Conservation (phyloP, 2,329 filamentous ascomycete species). For the Periglandula ipomoeae region DNA sequence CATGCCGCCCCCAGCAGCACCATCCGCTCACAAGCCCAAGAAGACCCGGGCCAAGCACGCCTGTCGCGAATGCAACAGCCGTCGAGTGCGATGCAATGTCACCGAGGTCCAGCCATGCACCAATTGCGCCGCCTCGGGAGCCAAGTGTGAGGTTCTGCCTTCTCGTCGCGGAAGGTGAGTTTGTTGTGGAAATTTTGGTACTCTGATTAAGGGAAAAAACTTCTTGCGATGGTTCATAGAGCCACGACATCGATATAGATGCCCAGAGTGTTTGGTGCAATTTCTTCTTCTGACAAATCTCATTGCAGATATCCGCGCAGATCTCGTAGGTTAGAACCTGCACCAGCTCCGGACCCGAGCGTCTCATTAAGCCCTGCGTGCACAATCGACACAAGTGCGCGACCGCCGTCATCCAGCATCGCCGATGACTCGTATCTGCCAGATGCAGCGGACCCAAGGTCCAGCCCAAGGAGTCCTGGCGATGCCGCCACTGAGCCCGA, state of each 20-base stretch:
- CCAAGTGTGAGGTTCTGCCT: constrained; percentile 22
- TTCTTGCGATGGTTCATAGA: too few species aligned
- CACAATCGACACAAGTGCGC: constrained; percentile 1
- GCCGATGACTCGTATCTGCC: neutral
- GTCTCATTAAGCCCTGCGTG: constrained; percentile 1
- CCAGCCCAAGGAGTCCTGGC: neutral
- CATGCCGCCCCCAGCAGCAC: constrained; percentile 1
- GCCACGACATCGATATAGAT: too few species aligned
- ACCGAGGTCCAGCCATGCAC: constrained; percentile 23
- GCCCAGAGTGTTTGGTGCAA: too few species aligned
- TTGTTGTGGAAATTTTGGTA: neutral
- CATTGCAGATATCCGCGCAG: constrained; percentile 16
- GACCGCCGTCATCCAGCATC: constrained; percentile 4
- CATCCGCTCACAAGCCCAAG: constrained; percentile 18
- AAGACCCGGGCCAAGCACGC: constrained; percentile 25
- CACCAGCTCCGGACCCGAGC: constrained; percentile 8
- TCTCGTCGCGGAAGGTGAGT: constrained; percentile 25
- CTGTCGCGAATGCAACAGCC: constrained; percentile 25
- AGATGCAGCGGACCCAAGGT: neutral
- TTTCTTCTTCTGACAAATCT: too few species aligned
- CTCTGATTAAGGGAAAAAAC: too few species aligned
- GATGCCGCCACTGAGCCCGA: constrained; percentile 3
- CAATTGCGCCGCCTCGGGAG: constrained; percentile 20
- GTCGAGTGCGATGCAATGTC: constrained; percentile 27
- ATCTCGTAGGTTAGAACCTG: constrained; percentile 12